phyloP scores from a whole-genome alignment of 495 filamentous ascomycete genomes.

The Lasiosphaeria hispida region DNA sequence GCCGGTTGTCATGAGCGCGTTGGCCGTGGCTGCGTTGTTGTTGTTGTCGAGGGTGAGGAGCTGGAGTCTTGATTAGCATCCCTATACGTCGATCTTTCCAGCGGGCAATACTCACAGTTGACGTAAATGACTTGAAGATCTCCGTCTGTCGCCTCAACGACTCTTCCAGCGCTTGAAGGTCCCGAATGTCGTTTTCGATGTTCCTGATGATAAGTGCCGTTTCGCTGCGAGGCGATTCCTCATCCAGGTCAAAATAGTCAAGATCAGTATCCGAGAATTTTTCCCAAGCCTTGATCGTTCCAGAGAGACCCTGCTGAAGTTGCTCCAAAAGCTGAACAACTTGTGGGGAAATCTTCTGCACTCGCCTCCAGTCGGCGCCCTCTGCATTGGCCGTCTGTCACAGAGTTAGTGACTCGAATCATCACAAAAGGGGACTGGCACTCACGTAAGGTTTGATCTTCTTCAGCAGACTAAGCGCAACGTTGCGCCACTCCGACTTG shows the following conservation, averaged over 20 bases:
- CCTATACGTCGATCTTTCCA: neutral
- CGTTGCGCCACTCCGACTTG: constrained; percentile 18
- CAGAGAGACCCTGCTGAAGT: constrained; percentile 4
- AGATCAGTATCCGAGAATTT: constrained; percentile 16
- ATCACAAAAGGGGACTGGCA: neutral
- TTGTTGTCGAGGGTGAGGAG: neutral
- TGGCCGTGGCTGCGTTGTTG: neutral
- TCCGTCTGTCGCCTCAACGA: constrained; percentile 2
- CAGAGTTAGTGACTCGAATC: neutral
- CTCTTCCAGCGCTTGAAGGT: constrained; percentile 1
- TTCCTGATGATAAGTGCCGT: neutral
- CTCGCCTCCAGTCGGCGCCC: neutral
- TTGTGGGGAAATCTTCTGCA: neutral
- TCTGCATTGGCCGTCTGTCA: neutral
- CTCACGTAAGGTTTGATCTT: constrained; percentile 7
- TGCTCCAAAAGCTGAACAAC: constrained; percentile 14
- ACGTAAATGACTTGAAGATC: constrained; percentile 3
- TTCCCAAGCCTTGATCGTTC: constrained; percentile 13
- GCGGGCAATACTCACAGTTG: neutral
- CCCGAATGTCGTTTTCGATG: constrained; percentile 18
- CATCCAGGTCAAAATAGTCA: constrained; percentile 15
- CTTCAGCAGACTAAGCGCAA: constrained; percentile 6
- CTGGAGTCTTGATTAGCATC: neutral
- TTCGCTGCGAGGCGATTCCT: neutral
- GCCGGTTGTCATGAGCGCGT: neutral